Base-by-base conservation (phyloP, 1,284 basidiomycete species). In the Prillingera fragicola region DNA sequence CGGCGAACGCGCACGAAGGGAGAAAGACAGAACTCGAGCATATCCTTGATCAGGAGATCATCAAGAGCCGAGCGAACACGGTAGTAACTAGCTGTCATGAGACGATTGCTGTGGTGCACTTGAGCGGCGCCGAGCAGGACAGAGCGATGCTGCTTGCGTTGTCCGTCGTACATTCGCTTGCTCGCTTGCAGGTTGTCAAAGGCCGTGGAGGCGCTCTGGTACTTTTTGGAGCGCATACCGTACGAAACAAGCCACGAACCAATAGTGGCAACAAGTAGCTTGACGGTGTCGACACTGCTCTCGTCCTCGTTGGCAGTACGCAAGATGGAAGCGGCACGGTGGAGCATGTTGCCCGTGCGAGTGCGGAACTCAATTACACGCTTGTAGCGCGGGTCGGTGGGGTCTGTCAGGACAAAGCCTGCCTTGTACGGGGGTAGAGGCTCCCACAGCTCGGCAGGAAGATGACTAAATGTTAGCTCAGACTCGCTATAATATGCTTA, bases 201-300 rank as follows among this genome's bases (percentile, higher is more conserved):
- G 0, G 67, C 65, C 8, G 43, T 41, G 15, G 64, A 62, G 8
- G 65, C 56, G 18, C 40, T 55, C 14, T 52, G 43, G 46, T 60
- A 70, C 42, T 66, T 62, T 50, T 69, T 69, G 18, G 62, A 58
- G 10, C 64, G 61, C 35, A 67, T 62, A 26, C 68, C 67, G 37
- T 70, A 70, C 5, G 61, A 57, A 8, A 62, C 64, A 6, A 70
- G 55, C 44, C 59, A 65, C 3, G 65, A 54, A 38, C 65, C 64
- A 24, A 71, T 67, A 13, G 66, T 66, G 0, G 69, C 67, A 27
- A 78, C 69, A 8, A 78, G 65, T 43, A 74, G 66, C 55, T 74
- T 74, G 50, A 95, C 82, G 9, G 87, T 84, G 65, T 98, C 95
- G 45, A 92, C 90, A 56, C 94, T 91, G 65, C 92, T 90, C 69